These are phyloP conservation scores for Bolboschoenus planiculmis DNA, from an alignment of 176 grass and related monocot genomes.

Conservation along the genomic window DNA sequence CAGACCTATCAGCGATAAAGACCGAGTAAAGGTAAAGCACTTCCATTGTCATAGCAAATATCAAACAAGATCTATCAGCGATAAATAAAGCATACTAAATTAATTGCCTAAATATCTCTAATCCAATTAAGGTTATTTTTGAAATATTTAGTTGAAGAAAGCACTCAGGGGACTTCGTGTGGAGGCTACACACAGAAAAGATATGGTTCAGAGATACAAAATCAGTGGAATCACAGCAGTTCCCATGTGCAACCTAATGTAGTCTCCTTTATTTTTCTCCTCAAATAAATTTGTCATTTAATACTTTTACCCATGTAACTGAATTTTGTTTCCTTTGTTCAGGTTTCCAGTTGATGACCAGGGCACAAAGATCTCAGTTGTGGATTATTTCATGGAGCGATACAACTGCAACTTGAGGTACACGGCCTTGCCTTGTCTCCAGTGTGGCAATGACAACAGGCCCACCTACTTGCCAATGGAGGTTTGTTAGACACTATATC, in stretches of 20 bases:
- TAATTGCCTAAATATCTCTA: not conserved
- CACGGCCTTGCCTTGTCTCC: slow-evolving; percentile 54
- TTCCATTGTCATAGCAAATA: not conserved
- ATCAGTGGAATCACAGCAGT: slow-evolving; percentile 56
- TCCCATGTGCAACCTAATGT: slow-evolving; percentile 60
- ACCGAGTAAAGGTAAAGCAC: slow-evolving; percentile 51
- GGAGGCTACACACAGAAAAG: slow-evolving; percentile 52
- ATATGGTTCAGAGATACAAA: slow-evolving; percentile 58
- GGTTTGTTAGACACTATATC: slow-evolving; percentile 22
- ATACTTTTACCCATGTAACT: not conserved
- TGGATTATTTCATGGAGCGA: slow-evolving; percentile 62
- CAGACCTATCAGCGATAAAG: slow-evolving; percentile 38
- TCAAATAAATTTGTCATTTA: not conserved
- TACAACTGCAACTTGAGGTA: slow-evolving; percentile 40
- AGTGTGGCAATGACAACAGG: slow-evolving; percentile 58
- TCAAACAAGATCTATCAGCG: not conserved
- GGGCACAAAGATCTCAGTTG: slow-evolving; percentile 35
- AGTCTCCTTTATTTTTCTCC: not conserved
- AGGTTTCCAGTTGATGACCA: slow-evolving; percentile 65
- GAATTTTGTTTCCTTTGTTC: slow-evolving; percentile 24
- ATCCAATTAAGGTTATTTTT: not conserved
- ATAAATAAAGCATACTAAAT: not conserved
- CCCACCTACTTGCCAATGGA: slow-evolving; percentile 74
- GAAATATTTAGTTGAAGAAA: slow-evolving; percentile 57
- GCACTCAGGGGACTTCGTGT: slow-evolving; percentile 51